phyloP scores from a whole-genome alignment of 225 moss, liverwort and hornwort genomes.

The Pseudoscleropodium purum region DNA sequence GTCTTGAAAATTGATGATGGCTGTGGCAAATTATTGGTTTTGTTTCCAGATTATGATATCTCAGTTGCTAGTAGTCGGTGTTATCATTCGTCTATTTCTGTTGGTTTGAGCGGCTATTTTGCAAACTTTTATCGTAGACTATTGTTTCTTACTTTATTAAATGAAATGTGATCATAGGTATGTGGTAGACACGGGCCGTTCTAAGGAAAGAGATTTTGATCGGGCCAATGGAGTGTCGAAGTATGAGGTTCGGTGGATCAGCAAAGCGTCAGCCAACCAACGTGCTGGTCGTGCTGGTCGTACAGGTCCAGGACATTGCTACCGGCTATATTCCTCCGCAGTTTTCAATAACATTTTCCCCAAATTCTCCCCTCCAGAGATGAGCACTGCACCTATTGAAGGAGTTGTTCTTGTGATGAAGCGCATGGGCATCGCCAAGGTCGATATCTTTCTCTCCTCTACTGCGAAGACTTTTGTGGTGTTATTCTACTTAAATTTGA shows the following conservation, averaged over 20 bases:
- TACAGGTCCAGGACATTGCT: conserved; percentile 97
- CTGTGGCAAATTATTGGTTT: not conserved
- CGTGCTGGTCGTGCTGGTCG: conserved; percentile 96
- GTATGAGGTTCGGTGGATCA: conserved; percentile 95
- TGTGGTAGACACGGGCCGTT: conserved; percentile 92
- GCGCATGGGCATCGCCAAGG: conserved; percentile 98
- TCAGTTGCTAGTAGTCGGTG: not conserved
- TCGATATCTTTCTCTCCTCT: not conserved
- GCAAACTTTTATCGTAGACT: not conserved
- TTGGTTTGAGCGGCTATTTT: not conserved
- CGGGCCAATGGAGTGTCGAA: conserved; percentile 77
- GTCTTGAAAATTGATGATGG: not conserved
- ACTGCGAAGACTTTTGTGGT: not conserved
- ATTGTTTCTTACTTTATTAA: not conserved
- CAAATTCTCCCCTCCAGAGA: conserved; percentile 81
- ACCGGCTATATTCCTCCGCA: conserved; percentile 93
- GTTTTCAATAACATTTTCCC: conserved; percentile 78
- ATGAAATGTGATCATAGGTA: conserved; percentile 31
- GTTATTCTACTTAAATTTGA: not conserved
- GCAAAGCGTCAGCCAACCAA: conserved; percentile 98
- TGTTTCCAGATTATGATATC: not conserved
- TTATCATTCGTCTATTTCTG: not conserved
- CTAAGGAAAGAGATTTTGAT: conserved; percentile 81
- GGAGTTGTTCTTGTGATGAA: conserved; percentile 96
- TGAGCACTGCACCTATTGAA: conserved; percentile 84